A percentile compares a stretch with the other conserved stretches of the same genome.
Conservation (phyloP, 2,329 filamentous ascomycete species). For the Orbilia blumenaviensis region DNA sequence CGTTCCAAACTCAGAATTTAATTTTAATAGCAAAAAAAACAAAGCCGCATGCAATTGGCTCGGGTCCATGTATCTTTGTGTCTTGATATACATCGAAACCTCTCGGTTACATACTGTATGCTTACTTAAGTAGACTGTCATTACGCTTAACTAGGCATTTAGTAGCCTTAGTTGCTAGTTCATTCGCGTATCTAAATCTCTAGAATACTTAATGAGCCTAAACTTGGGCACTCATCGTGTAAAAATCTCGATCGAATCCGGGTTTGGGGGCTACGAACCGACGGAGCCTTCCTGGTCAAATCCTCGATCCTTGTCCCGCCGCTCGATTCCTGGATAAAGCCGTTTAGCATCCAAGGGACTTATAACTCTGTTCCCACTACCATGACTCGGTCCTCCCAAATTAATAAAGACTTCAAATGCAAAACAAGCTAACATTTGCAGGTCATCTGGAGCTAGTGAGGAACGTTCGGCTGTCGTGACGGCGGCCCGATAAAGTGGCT, state of each 20-base stretch:
- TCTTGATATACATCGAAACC: too few relatives aligned
- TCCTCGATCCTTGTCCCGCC: neutral
- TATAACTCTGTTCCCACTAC: neutral
- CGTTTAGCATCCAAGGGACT: neutral
- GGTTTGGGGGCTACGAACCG: neutral
- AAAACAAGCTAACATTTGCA: neutral
- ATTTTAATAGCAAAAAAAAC: too few relatives aligned
- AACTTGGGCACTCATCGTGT: too few relatives aligned
- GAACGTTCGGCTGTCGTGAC: conserved; percentile 40
- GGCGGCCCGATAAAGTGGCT: conserved; percentile 26
- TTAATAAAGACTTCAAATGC: neutral
- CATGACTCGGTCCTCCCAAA: neutral
- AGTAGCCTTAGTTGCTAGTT: too few relatives aligned
- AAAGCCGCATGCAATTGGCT: too few relatives aligned
- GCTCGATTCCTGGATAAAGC: neutral
- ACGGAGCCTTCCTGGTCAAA: neutral
- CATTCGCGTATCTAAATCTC: too few relatives aligned
- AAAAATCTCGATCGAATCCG: neutral
- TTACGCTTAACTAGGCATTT: too few relatives aligned
- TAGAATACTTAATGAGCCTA: too few relatives aligned
- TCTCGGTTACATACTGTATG: too few relatives aligned
- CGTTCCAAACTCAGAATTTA: too few relatives aligned
- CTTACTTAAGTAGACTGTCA: too few relatives aligned
- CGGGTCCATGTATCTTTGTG: too few relatives aligned
- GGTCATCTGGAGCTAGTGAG: neutral